These are phyloP conservation scores for Tolypocladium pustulatum DNA, from an alignment of 2,329 filamentous ascomycete genomes.

Conservation along the genomic window DNA sequence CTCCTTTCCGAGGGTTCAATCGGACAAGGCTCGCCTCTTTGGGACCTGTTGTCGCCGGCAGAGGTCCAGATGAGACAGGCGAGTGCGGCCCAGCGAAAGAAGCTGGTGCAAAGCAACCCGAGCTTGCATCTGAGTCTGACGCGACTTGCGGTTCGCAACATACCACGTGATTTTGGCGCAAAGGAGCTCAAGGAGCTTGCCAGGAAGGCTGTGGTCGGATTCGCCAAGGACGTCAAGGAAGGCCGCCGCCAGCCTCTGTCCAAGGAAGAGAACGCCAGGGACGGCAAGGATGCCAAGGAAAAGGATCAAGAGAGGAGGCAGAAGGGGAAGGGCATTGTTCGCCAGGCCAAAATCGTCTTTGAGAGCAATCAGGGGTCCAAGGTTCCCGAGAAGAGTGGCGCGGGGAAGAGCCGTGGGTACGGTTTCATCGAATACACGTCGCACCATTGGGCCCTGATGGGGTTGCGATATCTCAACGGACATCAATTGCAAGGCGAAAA, in stretches of 20 bases:
- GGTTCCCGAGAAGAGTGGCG: conserved; percentile 64
- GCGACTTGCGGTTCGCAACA: conserved; percentile 81
- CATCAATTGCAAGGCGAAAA: conserved; percentile 46
- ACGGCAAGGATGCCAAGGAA: conserved; percentile 68
- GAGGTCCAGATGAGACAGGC: conserved; percentile 85
- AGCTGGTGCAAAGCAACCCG: conserved; percentile 83
- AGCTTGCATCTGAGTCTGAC: conserved; percentile 81
- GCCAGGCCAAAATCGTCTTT: conserved; percentile 90
- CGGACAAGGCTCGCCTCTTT: conserved; percentile 64
- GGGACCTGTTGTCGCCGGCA: conserved; percentile 61
- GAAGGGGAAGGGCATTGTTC: conserved; percentile 78
- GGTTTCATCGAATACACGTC: conserved; percentile 96
- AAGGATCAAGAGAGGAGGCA: conserved; percentile 70
- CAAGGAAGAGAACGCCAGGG: conserved; percentile 78
- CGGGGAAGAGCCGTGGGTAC: conserved; percentile 80
- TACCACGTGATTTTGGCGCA: conserved; percentile 71
- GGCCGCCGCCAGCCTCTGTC: conserved; percentile 68
- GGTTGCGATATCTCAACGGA: conserved; percentile 85
- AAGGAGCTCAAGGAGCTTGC: conserved; percentile 89
- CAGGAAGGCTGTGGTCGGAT: conserved; percentile 85
- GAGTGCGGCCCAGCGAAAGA: conserved; percentile 78
- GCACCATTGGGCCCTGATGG: conserved; percentile 91
- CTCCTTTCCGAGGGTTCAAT: conserved; percentile 82
- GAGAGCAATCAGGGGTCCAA: conserved; percentile 81
- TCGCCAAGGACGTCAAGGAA: conserved; percentile 78